Evolutionary conservation across 2,329 filamentous ascomycete genomes (phyloP).

Genomic region (Plenodomus biglobosus): DNA sequence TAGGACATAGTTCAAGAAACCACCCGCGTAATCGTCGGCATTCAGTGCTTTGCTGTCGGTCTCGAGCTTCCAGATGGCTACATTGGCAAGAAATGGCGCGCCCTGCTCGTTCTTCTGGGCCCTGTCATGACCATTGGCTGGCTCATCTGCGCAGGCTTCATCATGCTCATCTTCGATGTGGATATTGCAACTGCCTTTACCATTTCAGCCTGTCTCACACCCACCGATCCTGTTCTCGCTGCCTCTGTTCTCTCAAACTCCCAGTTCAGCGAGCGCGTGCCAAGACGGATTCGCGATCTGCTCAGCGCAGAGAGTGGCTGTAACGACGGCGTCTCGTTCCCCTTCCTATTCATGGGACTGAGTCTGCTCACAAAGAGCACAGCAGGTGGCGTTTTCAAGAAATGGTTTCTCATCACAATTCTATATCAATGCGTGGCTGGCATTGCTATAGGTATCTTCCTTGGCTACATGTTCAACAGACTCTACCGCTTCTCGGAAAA

Average conservation of each 20-base stretch:
- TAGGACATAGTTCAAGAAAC: slow-evolving; percentile 47
- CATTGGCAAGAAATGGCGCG: slow-evolving; percentile 56
- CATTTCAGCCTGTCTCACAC: slow-evolving; percentile 58
- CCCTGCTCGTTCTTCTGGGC: slow-evolving; percentile 52
- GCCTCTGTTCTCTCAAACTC: slow-evolving; percentile 57
- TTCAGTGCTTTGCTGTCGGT: slow-evolving; percentile 45
- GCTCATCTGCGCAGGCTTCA: slow-evolving; percentile 52
- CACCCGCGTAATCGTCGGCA: slow-evolving; percentile 51
- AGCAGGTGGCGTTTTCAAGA: slow-evolving; percentile 47
- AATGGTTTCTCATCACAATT: slow-evolving; percentile 57
- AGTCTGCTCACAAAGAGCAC: slow-evolving; percentile 47
- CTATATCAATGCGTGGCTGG: slow-evolving; percentile 59
- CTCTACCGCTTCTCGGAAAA: slow-evolving; percentile 52
- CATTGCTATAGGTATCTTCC: slow-evolving; percentile 49
- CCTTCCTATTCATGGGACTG: slow-evolving; percentile 58
- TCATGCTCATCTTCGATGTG: slow-evolving; percentile 51
- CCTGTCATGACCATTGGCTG: slow-evolving; percentile 56
- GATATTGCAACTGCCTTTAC: slow-evolving; percentile 52
- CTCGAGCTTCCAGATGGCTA: slow-evolving; percentile 49
- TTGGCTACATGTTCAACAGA: slow-evolving; percentile 53
- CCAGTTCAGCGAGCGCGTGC: slow-evolving; percentile 56
- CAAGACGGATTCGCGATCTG: slow-evolving; percentile 54
- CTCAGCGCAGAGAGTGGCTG: slow-evolving; percentile 58
- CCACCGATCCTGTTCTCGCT: slow-evolving; percentile 59
- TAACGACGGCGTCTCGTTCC: slow-evolving; percentile 60